Evolutionary conservation across 1,284 basidiomycete species (phyloP), one percentile per base, ranked within the genome.

Genomic region (Malassezia psittaci): DNA sequence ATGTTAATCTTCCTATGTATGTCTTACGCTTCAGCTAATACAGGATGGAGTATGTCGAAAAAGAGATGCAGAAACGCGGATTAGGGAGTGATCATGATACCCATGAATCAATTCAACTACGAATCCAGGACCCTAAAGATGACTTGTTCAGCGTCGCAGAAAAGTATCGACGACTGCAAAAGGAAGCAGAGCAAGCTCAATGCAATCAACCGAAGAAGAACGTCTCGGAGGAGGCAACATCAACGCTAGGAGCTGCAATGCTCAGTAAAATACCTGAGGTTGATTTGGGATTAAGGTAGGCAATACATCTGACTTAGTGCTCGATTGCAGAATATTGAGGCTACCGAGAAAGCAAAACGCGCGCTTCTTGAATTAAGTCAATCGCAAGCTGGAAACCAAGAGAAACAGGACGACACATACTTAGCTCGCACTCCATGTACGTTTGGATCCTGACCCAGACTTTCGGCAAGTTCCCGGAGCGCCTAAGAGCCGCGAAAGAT

Each of bases 241-340:
- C 46, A 4, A 37, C 33, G 0, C 33, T 16, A 29, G 33, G 16
- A 18, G 34, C 39, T 8, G 39, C 43, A n/a, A 45, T 54, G 18
- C 21, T 48, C 5, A 42, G 18, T n/a, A 34, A 16, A n/a, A 43
- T 57, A 6, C 54, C 54, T 2, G 54, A 57, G 19, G 39, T 57
- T 2, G 49, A 57, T 24, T 57, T 6, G 54, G 54, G 15, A 5
- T 57, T 8, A 18, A 46, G 48, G 38, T 18, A 32, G 48, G n/a
- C 16, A 32, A 19, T 19, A 2, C 2, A 19, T 5, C 33, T 29
- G 4, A 16, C 15, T 1, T 32, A 50, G 48, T 16, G 35, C 48
- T 8, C 54, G 54, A 6, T 24, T 57, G 37, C 41, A 57, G 12
- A 57, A 57, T 34, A 51, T 57, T 19, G 54, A 57, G 15, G 54